A percentile compares a stretch with the other conserved stretches of the same genome.
phyloP scores from a whole-genome alignment of 2,329 filamentous ascomycete species.

The Epichloe festucae region DNA sequence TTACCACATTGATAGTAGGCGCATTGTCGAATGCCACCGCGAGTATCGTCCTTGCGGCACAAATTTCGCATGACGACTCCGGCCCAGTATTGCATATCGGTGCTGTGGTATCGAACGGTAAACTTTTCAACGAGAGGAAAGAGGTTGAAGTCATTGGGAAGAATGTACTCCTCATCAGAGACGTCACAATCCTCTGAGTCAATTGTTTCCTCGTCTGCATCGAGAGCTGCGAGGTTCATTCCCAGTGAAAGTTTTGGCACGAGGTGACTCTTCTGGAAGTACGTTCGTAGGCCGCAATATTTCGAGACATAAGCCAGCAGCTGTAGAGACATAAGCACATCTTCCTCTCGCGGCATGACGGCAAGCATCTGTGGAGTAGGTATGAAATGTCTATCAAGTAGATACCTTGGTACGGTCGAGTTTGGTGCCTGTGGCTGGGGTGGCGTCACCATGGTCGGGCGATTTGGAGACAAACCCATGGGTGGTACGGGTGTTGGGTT shows the following conservation, averaged over 20 bases:
- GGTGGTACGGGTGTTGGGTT: slow-evolving; percentile 52
- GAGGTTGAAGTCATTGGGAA: slow-evolving; percentile 94
- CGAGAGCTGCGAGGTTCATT: slow-evolving; percentile 67
- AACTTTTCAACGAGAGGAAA: slow-evolving; percentile 98
- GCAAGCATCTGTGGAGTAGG: slow-evolving; percentile 65
- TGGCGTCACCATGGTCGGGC: slow-evolving; percentile 55
- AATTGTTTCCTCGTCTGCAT: slow-evolving; percentile 46
- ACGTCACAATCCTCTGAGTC: slow-evolving; percentile 36
- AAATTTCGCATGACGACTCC: slow-evolving; percentile 98
- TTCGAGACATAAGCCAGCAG: slow-evolving; percentile 95
- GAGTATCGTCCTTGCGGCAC: slow-evolving; percentile 91
- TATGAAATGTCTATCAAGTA: slow-evolving; percentile 59
- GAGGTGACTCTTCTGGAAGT: slow-evolving; percentile 89
- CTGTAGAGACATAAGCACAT: slow-evolving; percentile 95
- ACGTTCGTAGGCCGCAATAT: slow-evolving; percentile 89
- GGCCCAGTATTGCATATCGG: slow-evolving; percentile 99
- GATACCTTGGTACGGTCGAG: slow-evolving; percentile 64
- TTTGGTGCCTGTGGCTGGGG: slow-evolving; percentile 61
- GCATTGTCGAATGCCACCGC: slow-evolving; percentile 90
- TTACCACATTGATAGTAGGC: slow-evolving; percentile 97
- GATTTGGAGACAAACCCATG: slow-evolving; percentile 62
- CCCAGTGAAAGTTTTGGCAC: slow-evolving; percentile 87
- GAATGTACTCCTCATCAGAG: slow-evolving; percentile 73
- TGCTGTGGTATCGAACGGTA: slow-evolving; percentile 85
- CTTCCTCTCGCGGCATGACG: slow-evolving; percentile 91